phyloP scores from a whole-genome alignment of 2,329 filamentous ascomycete genomes.

The Aphanocladium album region DNA sequence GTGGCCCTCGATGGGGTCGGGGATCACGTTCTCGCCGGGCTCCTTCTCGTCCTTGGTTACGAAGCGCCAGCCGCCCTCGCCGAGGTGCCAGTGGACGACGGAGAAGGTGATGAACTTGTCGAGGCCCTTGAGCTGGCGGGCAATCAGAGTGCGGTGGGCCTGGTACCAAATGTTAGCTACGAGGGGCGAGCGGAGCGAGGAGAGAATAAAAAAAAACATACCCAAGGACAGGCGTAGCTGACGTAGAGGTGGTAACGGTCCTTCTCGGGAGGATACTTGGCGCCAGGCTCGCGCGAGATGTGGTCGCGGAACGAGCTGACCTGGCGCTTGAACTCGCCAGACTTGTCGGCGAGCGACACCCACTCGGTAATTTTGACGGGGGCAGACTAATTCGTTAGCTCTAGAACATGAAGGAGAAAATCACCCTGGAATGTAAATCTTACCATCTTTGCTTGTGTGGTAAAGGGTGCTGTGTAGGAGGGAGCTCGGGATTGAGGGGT shows the following conservation, averaged over 20 bases:
- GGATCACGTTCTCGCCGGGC: constrained; percentile 58
- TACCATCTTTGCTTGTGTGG: constrained; percentile 9
- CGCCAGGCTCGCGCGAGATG: constrained; percentile 66
- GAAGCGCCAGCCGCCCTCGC: constrained; percentile 73
- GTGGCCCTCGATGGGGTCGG: constrained; percentile 65
- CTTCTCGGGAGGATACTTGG: constrained; percentile 78
- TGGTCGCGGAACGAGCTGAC: constrained; percentile 75
- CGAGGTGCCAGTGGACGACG: constrained; percentile 90
- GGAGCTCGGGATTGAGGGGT: not conserved
- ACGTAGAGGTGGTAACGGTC: constrained; percentile 92
- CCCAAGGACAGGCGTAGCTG: constrained; percentile 92
- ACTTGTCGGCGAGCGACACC: constrained; percentile 71
- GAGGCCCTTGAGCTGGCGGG: constrained; percentile 83
- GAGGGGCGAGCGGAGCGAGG: not conserved
- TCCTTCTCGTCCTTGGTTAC: constrained; percentile 55
- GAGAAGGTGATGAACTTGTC: constrained; percentile 77
- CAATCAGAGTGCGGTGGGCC: constrained; percentile 82
- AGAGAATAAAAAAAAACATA: constrained; percentile 28
- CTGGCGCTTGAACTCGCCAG: constrained; percentile 90
- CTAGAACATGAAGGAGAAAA: not conserved
- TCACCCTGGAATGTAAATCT: not conserved
- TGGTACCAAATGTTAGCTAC: constrained; percentile 15
- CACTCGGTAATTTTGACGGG: constrained; percentile 68
- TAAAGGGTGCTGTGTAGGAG: not conserved
- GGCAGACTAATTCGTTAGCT: not conserved